phyloP scores from a whole-genome alignment of 2,329 filamentous ascomycete species.

The Ilyonectria mors-panacis region DNA sequence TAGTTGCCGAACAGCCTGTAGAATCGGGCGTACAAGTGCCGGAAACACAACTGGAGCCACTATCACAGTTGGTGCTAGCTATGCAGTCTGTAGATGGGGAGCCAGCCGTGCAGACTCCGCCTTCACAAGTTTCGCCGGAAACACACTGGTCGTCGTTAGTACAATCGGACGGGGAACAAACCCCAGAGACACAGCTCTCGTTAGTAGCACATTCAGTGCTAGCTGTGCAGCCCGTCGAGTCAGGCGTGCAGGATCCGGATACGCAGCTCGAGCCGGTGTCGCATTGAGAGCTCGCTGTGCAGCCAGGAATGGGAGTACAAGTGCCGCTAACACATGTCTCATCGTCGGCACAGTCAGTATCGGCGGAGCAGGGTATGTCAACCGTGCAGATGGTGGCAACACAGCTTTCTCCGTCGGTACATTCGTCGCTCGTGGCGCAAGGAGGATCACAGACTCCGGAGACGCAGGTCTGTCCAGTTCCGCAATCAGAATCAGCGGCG shows the following conservation, averaged over 20 bases:
- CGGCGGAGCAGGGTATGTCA: background rate
- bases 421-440: conserved; percentile 3
- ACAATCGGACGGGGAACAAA: conserved; percentile 1
- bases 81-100: background rate
- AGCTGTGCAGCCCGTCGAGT: background rate
- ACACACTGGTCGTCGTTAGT: background rate
- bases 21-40: background rate
- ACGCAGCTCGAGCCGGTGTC: background rate
- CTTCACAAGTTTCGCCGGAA: conserved; percentile 1
- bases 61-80: background rate
- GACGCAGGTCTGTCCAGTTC: background rate
- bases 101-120: conserved; percentile 3
- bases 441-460: background rate
- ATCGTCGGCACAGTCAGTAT: conserved; percentile 6
- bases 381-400: background rate
- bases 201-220: background rate
- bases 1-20: background rate
- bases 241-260: background rate
- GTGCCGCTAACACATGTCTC: background rate
- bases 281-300: background rate
- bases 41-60: background rate
- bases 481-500: background rate
- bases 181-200: background rate
- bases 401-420: background rate
- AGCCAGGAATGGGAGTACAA: background rate